Base-by-base conservation (phyloP, 495 filamentous ascomycete genomes). In the Terfezia boudieri region DNA sequence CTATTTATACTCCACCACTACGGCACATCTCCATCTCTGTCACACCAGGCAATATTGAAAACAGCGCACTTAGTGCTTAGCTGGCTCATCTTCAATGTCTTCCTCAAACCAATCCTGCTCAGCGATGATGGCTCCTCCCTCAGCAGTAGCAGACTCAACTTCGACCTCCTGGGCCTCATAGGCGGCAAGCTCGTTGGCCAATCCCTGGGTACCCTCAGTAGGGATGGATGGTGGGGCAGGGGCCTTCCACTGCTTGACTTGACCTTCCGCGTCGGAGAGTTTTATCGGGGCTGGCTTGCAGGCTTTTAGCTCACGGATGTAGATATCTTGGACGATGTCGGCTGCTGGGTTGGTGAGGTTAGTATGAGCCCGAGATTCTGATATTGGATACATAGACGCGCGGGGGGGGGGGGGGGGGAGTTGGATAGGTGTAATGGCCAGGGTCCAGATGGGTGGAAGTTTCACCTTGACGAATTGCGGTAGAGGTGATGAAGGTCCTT, bases 241-340 rank as follows among this genome's bases (percentile, higher is more conserved):
- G 23, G 76, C 66, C 58, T 60, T 63, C 77, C 94, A 99, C 67
- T 80, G 86, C 67, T 87, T 84, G 62, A 96, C 90, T 61, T 92
- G 83, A 64, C 83, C 87, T 54, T 87, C 84, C 64, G 86, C 73
- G 67, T 95, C 92, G 57, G 75, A 74, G 52, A 86, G 72, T 73
- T 95, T 95, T 73, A 87, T 62, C 52, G 81, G 74, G 20, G 81
- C 71, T 38, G 83, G 74, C 75, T 95, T 99, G 80, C 89, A 95
- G 69, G 77, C 75, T 69, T 84, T 87, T 61, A 99, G 79, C 69
- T 95, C 89, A 61, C 78, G 78, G 62, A 99, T 81, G 77, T 96
- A 99, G 63, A 99, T 78, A 59, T 95, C 89, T 72, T 94, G 90
- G 60, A 99, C 82, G 59, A 90, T 75, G 71, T 99, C 90, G 72